phyloP scores from a whole-genome alignment of 1,139 yeast genomes.

The Candida buenavistaensis region DNA sequence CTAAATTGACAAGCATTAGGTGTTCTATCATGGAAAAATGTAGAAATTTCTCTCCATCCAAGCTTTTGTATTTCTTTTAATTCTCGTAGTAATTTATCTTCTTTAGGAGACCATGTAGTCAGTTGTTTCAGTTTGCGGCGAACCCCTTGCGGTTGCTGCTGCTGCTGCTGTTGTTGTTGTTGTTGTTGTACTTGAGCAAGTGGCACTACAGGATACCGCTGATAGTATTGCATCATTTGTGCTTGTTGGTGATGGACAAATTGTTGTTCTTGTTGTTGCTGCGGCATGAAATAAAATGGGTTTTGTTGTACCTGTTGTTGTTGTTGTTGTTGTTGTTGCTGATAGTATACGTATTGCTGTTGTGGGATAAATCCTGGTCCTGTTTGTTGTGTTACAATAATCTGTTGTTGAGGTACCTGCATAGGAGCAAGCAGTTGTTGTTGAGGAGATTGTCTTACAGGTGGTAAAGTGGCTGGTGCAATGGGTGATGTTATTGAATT shows the following conservation, averaged over 20 bases:
- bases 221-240: neutral
- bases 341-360: slow-evolving; percentile 1
- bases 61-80: slow-evolving; percentile 42
- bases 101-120: slow-evolving; percentile 42
- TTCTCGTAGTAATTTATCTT: slow-evolving; percentile 37
- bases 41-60: slow-evolving; percentile 48
- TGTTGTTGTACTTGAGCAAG: neutral
- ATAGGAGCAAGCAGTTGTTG: slow-evolving; percentile 1
- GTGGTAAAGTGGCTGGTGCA: too few relatives aligned
- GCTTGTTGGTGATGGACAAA: neutral
- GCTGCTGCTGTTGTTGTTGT: neutral
- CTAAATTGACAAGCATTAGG: slow-evolving; percentile 51
- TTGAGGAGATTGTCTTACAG: slow-evolving; percentile 2
- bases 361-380: too few relatives aligned
- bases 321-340: slow-evolving; percentile 5
- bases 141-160: neutral
- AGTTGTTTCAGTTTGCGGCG: slow-evolving; percentile 30
- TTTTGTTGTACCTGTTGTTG: neutral
- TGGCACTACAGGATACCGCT: neutral
- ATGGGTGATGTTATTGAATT: too few relatives aligned
- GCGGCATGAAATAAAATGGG: too few relatives aligned
- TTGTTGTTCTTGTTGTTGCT: slow-evolving; percentile 2
- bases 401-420: slow-evolving; percentile 1
- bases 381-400: neutral
- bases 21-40: slow-evolving; percentile 43